Percentiles rank a stretch among this genome's conserved stretches.
Conservation (phyloP, 2,329 filamentous ascomycete genomes). For the Fusarium sp. region DNA sequence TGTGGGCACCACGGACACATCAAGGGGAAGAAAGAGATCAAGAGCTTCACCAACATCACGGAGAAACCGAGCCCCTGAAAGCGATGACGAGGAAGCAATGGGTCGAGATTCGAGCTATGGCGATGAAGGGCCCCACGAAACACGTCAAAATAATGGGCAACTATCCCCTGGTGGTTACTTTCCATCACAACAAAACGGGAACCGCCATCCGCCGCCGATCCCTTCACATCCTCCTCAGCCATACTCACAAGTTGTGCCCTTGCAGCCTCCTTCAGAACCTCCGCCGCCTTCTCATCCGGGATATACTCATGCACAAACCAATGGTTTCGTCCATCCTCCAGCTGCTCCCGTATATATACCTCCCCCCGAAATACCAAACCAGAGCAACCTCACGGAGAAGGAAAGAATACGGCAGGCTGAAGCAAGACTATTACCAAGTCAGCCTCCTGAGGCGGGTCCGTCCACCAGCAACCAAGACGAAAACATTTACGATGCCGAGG, state of each 20-base stretch:
- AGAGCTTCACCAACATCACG: conserved; percentile 44
- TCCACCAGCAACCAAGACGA: conserved; percentile 55
- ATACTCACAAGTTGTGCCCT: conserved; percentile 51
- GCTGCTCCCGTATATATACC: conserved; percentile 64
- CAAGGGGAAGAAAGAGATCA: conserved; percentile 48
- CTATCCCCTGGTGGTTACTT: conserved; percentile 43
- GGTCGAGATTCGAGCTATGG: conserved; percentile 38
- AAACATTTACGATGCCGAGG: conserved; percentile 61
- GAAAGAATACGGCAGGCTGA: conserved; percentile 83
- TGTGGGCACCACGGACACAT: conserved; percentile 86
- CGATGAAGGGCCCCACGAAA: conserved; percentile 39
- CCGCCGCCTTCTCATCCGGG: conserved; percentile 23
- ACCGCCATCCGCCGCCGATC: conserved; percentile 44
- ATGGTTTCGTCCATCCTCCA: conserved; percentile 33
- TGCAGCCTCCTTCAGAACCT: conserved; percentile 27
- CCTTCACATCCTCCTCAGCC: conserved; percentile 38
- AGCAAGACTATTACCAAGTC: conserved; percentile 82
- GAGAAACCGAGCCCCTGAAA: conserved; percentile 46
- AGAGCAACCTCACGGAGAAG: conserved; percentile 81
- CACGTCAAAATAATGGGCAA: conserved; percentile 32
- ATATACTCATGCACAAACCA: conserved; percentile 17
- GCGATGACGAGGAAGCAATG: conserved; percentile 49
- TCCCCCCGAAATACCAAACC: conserved; percentile 69
- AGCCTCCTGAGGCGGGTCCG: conserved; percentile 61
- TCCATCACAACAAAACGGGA: conserved; percentile 53